Evolutionary conservation across 2,329 filamentous ascomycete species (phyloP).

Genomic region (Trichoderma endophyticum): DNA sequence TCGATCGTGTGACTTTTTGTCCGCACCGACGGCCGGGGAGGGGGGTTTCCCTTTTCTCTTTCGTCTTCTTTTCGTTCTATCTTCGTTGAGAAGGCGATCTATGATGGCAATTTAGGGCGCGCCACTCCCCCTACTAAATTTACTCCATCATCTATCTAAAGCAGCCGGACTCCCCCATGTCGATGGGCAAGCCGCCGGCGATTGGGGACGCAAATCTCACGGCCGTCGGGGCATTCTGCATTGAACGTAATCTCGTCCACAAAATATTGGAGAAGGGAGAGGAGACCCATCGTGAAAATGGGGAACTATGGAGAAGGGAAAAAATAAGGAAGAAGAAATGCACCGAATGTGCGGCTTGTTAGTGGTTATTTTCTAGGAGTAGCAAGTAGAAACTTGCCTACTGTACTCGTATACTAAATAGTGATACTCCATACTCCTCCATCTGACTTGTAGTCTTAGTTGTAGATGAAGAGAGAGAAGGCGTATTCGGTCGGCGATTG

Average conservation of each 20-base stretch:
- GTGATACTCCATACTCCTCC: neutral
- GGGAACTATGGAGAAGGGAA: neutral
- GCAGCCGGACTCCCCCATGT: neutral
- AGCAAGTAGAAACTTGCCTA: neutral
- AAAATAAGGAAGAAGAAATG: neutral
- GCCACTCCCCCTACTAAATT: neutral
- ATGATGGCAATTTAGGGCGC: neutral
- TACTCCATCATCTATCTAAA: slow-evolving; percentile 7
- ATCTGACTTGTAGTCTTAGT: neutral
- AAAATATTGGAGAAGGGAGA: neutral
- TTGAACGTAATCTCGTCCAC: slow-evolving; percentile 12
- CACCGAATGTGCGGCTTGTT: neutral
- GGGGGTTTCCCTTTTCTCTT: neutral
- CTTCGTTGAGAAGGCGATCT: neutral
- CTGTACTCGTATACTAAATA: neutral
- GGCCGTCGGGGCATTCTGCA: neutral
- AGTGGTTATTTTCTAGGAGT: no score
- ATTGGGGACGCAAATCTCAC: neutral
- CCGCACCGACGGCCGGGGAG: neutral
- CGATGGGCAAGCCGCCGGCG: neutral
- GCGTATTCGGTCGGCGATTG: neutral
- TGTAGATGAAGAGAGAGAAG: neutral
- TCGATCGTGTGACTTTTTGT: slow-evolving; percentile 15
- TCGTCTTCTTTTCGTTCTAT: neutral
- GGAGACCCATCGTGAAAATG: neutral